Percentiles rank a stretch among this genome's conserved stretches.
Conservation (phyloP, 495 filamentous ascomycete genomes). For the Acidomyces sp. region DNA sequence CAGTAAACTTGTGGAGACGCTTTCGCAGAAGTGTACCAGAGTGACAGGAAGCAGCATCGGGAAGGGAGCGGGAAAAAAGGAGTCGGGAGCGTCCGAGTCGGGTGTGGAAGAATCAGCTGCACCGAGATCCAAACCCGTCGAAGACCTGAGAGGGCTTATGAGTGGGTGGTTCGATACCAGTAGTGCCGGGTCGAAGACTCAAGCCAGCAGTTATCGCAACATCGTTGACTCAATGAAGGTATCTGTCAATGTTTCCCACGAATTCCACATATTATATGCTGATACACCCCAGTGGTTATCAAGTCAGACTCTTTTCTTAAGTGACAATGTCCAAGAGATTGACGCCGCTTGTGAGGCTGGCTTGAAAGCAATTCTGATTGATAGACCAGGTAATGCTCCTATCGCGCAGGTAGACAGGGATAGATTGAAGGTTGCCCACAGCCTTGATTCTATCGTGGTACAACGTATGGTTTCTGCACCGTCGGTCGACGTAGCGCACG, state of each 20-base stretch:
- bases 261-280: slow-evolving; percentile 1
- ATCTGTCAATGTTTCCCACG: neutral
- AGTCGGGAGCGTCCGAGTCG: neutral
- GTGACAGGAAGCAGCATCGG: neutral
- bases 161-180: slow-evolving; percentile 56
- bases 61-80: neutral
- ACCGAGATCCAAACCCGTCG: slow-evolving; percentile 4
- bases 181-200: slow-evolving; percentile 57
- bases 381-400: slow-evolving; percentile 50
- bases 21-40: no score
- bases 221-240: slow-evolving; percentile 38
- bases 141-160: slow-evolving; percentile 42
- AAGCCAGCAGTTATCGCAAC: slow-evolving; percentile 44
- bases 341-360: slow-evolving; percentile 50
- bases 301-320: slow-evolving; percentile 50
- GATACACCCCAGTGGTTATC: slow-evolving; percentile 10
- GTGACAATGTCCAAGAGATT: slow-evolving; percentile 58
- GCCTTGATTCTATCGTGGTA: slow-evolving; percentile 4
- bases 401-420: slow-evolving; percentile 22
- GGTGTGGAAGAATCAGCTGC: neutral
- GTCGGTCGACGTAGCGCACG: no score
- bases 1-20: neutral
- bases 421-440: slow-evolving; percentile 1
- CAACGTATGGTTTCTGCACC: no score
- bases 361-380: slow-evolving; percentile 46